Percentiles rank a stretch among this genome's conserved stretches.
Evolutionary conservation across 768 basidiomycete species (phyloP).

Genomic region (Lactarius pseudohatsudake): DNA sequence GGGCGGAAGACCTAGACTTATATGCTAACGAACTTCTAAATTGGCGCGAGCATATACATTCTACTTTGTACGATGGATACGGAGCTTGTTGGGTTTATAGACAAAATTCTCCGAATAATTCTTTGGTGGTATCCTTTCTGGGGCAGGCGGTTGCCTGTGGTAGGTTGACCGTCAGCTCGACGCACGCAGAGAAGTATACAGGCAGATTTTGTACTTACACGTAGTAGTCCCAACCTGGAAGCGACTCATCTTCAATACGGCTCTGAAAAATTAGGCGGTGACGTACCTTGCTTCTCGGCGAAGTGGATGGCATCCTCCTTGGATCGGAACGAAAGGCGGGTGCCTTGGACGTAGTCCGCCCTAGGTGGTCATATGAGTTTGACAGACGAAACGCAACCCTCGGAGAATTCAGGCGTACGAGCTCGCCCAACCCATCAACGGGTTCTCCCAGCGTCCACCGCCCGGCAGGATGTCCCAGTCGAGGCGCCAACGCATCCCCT

Average conservation of each 20-base stretch:
- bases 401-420: conserved; percentile 59
- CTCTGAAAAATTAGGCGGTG: conserved; percentile 8
- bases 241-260: conserved; percentile 25
- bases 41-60: conserved; percentile 29
- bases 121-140: conserved; percentile 78
- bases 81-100: conserved; percentile 75
- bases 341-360: conserved; percentile 96
- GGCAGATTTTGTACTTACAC: conserved; percentile 52
- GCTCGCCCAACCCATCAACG: conserved; percentile 95
- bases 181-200: neutral
- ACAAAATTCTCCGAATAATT: conserved; percentile 90
- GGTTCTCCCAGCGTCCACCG: conserved; percentile 95
- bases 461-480: conserved; percentile 93
- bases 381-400: neutral
- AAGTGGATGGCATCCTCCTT: conserved; percentile 94
- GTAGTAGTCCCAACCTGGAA: conserved; percentile 87
- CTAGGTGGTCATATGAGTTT: conserved; percentile 40
- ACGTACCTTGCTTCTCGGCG: conserved; percentile 91
- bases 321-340: conserved; percentile 75
- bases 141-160: conserved; percentile 54
- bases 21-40: conserved; percentile 2
- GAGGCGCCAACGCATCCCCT: conserved; percentile 87
- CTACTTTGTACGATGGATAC: conserved; percentile 92
- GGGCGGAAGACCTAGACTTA: neutral
- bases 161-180: neutral